Conservation (phyloP, 164 flowering plant genomes). For the Santalum album region DNA sequence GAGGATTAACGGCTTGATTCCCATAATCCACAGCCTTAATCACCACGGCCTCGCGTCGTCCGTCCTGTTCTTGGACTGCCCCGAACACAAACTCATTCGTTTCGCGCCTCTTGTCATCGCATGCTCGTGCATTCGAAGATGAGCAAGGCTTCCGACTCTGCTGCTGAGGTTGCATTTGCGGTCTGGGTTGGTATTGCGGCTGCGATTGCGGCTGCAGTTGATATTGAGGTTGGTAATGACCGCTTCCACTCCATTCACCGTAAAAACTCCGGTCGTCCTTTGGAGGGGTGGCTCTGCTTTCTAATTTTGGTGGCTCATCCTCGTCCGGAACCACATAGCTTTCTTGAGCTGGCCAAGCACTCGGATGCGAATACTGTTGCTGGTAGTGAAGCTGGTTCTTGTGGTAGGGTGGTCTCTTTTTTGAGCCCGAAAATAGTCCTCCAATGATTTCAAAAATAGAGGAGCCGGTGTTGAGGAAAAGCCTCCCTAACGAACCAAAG, state of each 20-base stretch:
- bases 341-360: conserved; percentile 44
- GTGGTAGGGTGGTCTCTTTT: conserved; percentile 20
- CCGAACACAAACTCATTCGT: conserved; percentile 57
- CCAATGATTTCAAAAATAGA: conserved; percentile 30
- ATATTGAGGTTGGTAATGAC: background rate
- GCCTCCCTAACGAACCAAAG: conserved; percentile 41
- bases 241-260: conserved; percentile 38
- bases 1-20: conserved; percentile 24
- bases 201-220: background rate
- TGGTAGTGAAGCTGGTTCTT: conserved; percentile 24
- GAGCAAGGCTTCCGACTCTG: too few species aligned
- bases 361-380: conserved; percentile 12
- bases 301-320: background rate
- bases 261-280: conserved; percentile 24
- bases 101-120: conserved; percentile 36
- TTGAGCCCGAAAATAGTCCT: conserved; percentile 22
- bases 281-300: background rate
- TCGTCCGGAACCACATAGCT: conserved; percentile 42
- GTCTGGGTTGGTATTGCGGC: too few species aligned
- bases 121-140: conserved; percentile 22
- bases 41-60: conserved; percentile 43
- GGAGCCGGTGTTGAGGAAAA: conserved; percentile 34
- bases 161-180: too few species aligned
- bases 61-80: conserved; percentile 55
- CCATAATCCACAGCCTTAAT: conserved; percentile 49